phyloP scores from a whole-genome alignment of 108 stramenopile genomes.

The Phaeodactylum tricornutum region DNA sequence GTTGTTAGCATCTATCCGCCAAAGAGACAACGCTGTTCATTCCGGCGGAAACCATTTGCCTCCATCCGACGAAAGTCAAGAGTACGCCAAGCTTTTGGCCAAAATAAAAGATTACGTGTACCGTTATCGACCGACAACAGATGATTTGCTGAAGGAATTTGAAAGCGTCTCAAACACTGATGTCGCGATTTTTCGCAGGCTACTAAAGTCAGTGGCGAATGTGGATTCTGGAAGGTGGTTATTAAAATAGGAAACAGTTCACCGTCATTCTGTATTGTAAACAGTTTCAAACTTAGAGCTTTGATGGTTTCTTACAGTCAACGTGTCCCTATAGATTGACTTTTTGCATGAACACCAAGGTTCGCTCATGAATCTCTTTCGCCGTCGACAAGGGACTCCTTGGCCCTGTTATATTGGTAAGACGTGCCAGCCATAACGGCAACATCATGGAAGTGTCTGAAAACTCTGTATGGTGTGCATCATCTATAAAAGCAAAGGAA shows the following conservation, averaged over 20 bases:
- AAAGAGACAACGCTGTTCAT: constrained; percentile 33
- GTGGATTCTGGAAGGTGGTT: constrained; percentile 49
- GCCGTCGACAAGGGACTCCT: constrained; percentile 34
- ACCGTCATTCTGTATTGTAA: no score
- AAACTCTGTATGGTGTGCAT: constrained; percentile 42
- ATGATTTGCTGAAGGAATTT: constrained; percentile 56
- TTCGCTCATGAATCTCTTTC: constrained; percentile 24
- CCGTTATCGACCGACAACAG: constrained; percentile 36
- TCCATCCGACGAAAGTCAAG: constrained; percentile 10
- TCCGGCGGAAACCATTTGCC: constrained; percentile 6
- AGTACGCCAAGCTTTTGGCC: constrained; percentile 34
- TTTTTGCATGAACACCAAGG: constrained; percentile 20
- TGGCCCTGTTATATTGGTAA: constrained; percentile 15
- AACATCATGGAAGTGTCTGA: constrained; percentile 37
- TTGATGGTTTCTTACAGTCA: no score
- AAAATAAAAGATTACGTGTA: constrained; percentile 39
- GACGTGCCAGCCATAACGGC: constrained; percentile 38
- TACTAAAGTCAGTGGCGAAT: constrained; percentile 56
- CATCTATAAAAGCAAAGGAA: constrained; percentile 18
- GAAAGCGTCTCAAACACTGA: constrained; percentile 42
- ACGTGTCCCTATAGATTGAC: no score
- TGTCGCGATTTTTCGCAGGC: constrained; percentile 53
- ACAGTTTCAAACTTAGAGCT: no score
- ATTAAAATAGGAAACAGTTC: constrained; percentile 7
- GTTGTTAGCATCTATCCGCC: constrained; percentile 45